A percentile compares a stretch with the other conserved stretches of the same genome.
phyloP scores from a whole-genome alignment of 1,284 basidiomycete species.

The Cutaneotrichosporon cavernicola region DNA sequence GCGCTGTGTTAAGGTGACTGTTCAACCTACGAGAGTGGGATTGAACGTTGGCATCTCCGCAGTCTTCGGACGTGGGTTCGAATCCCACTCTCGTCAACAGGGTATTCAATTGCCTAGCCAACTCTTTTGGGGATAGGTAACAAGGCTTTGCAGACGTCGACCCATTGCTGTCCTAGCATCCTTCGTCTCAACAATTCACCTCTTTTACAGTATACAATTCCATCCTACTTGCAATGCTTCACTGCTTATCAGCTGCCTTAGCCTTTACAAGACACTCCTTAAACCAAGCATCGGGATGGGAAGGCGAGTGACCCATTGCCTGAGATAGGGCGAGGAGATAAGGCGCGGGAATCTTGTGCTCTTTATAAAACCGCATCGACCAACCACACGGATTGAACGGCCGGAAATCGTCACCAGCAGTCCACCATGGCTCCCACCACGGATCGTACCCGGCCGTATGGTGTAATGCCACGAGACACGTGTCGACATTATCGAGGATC shows the following conservation, averaged over 20 bases:
- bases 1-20: slow-evolving; percentile 28
- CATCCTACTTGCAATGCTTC: too few relatives aligned
- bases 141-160: too few relatives aligned
- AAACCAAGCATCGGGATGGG: not conserved
- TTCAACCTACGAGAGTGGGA: too few relatives aligned
- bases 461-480: not conserved
- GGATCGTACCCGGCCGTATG: not conserved
- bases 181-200: too few relatives aligned
- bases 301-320: not conserved
- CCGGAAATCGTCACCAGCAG: not conserved
- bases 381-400: not conserved
- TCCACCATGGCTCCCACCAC: not conserved
- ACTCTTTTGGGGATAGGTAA: too few relatives aligned
- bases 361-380: not conserved
- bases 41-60: too few relatives aligned
- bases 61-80: too few relatives aligned
- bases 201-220: too few relatives aligned
- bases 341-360: not conserved
- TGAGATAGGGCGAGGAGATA: not conserved
- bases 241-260: not conserved
- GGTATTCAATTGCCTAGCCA: too few relatives aligned
- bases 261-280: not conserved
- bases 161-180: too few relatives aligned
- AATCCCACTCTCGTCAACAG: too few relatives aligned
- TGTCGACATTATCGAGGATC: not conserved